Base-by-base conservation (phyloP, 2,329 filamentous ascomycete species). In the Pseudonectria foliicola region DNA sequence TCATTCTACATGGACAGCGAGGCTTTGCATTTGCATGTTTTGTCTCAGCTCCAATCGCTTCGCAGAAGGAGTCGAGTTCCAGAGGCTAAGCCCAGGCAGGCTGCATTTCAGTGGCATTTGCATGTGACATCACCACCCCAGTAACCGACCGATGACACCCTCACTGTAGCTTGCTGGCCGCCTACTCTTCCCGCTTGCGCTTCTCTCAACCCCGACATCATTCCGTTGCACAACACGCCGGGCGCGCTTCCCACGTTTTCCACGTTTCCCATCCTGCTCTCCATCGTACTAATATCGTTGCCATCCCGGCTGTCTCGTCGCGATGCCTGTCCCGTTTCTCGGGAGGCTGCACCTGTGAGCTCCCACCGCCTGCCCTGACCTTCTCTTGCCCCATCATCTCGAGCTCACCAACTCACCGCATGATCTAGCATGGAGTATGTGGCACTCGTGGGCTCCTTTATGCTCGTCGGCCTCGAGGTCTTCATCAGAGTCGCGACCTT, bases 401-500 rank as follows among this genome's bases (percentile, higher is more conserved):
- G 6, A 3, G 18, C 25, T 29, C 10, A 27, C 18, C 14, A n/a
- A 7, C 7, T 36, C 33, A 31, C 4, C 37, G 40, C 45, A 5
- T 21, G 5, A 21, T 21, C 18, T 21, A 88, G 84, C 60, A 74
- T 74, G 61, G 89, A 98, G 66, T 96, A 96, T 65, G 64, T 93
- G 44, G 87, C 89, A 26, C 76, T 98, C 28, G 63, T 92, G 30
- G 79, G 80, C 36, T 96, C 90, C 7, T 84, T 96, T 53, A 53
- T 86, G 34, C 75, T 98, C 25, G 81, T 96, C 39, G 72, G 78
- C 30, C 71, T 95, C 46, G 92, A 98, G 61, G 80, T 80, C 37
- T 54, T 94, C 41, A 82, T 95, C 51, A 80, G 90, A 50, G 69
- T 94, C 39, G 76, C 95, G 43, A 96, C 92, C 2, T 75, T 95